A percentile compares a stretch with the other conserved stretches of the same genome.
Evolutionary conservation across 805 yeast species (phyloP).

Genomic region (Saturnispora diversa): DNA sequence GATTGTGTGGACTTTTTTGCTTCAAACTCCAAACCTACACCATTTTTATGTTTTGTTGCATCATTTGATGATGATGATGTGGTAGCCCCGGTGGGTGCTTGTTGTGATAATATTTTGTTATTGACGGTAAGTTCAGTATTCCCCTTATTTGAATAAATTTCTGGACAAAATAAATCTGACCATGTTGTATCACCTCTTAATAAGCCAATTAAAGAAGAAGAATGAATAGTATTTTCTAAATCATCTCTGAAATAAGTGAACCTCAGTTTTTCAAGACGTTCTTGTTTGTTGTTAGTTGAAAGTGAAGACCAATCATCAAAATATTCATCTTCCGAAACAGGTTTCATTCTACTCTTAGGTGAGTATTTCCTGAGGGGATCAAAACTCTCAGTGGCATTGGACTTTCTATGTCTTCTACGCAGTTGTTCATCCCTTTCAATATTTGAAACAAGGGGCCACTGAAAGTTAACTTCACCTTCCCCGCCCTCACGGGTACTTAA

Average conservation of each 20-base stretch:
- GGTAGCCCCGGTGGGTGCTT: no score
- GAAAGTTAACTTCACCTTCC: constrained; percentile 30
- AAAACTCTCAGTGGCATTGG: neutral
- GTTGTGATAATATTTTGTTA: no score
- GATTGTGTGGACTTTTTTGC: no score
- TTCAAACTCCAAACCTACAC: no score
- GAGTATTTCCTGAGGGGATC: neutral
- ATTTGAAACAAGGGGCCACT: constrained; percentile 30
- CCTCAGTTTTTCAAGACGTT: constrained; percentile 46
- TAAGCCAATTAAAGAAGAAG: constrained; percentile 80
- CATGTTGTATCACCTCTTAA: constrained; percentile 45
- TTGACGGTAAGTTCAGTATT: no score
- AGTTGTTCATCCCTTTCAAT: constrained; percentile 20
- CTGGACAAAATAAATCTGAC: constrained; percentile 52
- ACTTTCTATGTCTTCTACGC: neutral
- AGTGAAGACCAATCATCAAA: constrained; percentile 12
- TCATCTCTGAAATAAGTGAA: constrained; percentile 92
- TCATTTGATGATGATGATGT: neutral
- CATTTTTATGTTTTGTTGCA: no score
- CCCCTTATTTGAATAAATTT: constrained; percentile 28
- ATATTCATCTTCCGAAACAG: constrained; percentile 9
- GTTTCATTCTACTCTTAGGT: neutral
- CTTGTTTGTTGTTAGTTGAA: constrained; percentile 13
- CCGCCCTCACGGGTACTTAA: constrained; percentile 2
- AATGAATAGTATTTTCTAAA: constrained; percentile 79